Evolutionary conservation across 2,329 filamentous ascomycete species (phyloP).

Genomic region (Alternaria conjuncta): DNA sequence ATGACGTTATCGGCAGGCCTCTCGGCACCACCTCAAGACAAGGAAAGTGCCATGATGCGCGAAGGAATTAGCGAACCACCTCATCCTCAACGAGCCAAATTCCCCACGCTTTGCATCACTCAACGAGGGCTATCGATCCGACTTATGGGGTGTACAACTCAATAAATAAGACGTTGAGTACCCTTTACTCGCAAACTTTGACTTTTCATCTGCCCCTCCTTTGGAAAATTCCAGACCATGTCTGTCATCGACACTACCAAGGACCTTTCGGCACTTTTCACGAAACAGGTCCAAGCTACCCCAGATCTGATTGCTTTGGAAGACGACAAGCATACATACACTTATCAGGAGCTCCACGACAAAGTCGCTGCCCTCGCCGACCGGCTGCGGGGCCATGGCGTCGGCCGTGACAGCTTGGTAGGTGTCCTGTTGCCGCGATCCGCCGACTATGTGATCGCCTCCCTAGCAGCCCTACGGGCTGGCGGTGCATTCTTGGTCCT

Average conservation of each 20-base stretch:
- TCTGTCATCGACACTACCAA: slow-evolving; percentile 72
- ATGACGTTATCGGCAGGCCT: slow-evolving; percentile 29
- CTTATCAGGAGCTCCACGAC: slow-evolving; percentile 74
- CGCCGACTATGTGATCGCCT: slow-evolving; percentile 80
- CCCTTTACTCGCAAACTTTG: slow-evolving; percentile 8
- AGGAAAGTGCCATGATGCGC: slow-evolving; percentile 15
- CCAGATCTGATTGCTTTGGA: slow-evolving; percentile 75
- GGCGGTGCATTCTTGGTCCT: slow-evolving; percentile 82
- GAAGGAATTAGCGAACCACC: slow-evolving; percentile 18
- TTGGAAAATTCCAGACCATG: slow-evolving; percentile 54
- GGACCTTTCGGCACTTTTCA: slow-evolving; percentile 75
- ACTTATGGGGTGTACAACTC: slow-evolving; percentile 15
- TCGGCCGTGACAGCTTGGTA: slow-evolving; percentile 75
- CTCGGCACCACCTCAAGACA: slow-evolving; percentile 14
- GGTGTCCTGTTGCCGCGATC: slow-evolving; percentile 78
- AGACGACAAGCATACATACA: slow-evolving; percentile 70
- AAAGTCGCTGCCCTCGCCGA: slow-evolving; percentile 70
- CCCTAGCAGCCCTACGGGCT: slow-evolving; percentile 76
- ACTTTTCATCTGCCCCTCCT: slow-evolving; percentile 10
- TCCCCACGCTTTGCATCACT: slow-evolving; percentile 25
- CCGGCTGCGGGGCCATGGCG: slow-evolving; percentile 70
- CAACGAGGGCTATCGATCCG: slow-evolving; percentile 19
- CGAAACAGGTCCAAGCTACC: slow-evolving; percentile 70
- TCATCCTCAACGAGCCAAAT: slow-evolving; percentile 22
- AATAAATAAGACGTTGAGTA: slow-evolving; percentile 29